A percentile compares a stretch with the other conserved stretches of the same genome.
These are phyloP conservation scores for Nyctanthes arbortristis DNA, from an alignment of 257 asterid genomes.

Conservation along the genomic window DNA sequence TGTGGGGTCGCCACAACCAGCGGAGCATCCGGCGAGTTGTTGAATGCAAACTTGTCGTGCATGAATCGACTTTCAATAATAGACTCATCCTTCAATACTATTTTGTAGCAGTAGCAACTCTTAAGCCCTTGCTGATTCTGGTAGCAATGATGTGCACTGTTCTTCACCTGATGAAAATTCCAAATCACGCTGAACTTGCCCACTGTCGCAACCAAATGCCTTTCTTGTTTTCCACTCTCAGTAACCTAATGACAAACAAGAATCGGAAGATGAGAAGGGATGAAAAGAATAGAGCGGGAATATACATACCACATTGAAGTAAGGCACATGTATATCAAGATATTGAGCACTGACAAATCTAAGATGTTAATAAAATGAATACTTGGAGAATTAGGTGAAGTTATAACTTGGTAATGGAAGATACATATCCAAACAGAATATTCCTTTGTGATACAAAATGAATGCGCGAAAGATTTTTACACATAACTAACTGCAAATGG, in stretches of 20 bases:
- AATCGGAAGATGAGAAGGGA: background rate
- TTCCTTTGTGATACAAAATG: background rate
- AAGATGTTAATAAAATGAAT: background rate
- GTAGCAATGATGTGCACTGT: constrained; percentile 85
- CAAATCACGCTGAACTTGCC: constrained; percentile 92
- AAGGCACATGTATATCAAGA: background rate
- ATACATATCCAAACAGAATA: background rate
- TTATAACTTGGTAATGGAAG: background rate
- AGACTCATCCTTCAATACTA: constrained; percentile 88
- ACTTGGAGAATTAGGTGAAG: background rate
- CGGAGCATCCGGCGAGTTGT: constrained; percentile 91
- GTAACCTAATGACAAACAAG: constrained; percentile 63
- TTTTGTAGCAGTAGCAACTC: constrained; percentile 97
- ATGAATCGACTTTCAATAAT: constrained; percentile 90
- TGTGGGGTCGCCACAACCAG: constrained; percentile 91
- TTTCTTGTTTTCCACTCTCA: constrained; percentile 94
- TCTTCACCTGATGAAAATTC: constrained; percentile 97
- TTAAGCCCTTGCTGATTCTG: constrained; percentile 92
- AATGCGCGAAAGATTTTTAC: background rate
- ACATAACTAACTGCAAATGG: background rate
- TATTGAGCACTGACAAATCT: background rate
- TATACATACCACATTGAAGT: background rate
- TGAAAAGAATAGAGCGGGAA: background rate
- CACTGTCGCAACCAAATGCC: constrained; percentile 92
- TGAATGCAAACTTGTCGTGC: constrained; percentile 77